Percentiles rank a stretch among this genome's conserved stretches.
phyloP scores from a whole-genome alignment of 176 grass and related monocot species.

The Chloris gayana region DNA sequence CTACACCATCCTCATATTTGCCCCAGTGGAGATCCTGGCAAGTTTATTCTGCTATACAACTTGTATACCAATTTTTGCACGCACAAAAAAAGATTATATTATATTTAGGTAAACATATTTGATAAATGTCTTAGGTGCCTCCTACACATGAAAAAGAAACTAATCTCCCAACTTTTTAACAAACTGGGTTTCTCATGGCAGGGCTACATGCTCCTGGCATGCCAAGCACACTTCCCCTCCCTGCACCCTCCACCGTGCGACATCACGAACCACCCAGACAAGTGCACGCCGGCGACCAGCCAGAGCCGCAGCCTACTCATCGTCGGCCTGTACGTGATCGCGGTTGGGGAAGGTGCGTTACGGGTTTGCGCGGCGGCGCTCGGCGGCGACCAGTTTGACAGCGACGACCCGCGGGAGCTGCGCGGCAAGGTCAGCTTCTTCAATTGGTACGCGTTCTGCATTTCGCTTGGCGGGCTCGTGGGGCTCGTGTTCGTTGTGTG shows the following conservation, averaged over 20 bases:
- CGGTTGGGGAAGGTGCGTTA: slow-evolving; percentile 45
- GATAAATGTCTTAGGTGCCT: too few species aligned
- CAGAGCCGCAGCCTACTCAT: slow-evolving; percentile 39
- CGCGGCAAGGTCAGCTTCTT: slow-evolving; percentile 59
- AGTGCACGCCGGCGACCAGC: slow-evolving; percentile 34
- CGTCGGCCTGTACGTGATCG: slow-evolving; percentile 55
- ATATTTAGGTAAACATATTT: too few species aligned
- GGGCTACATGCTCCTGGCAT: slow-evolving; percentile 54
- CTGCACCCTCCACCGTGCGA: slow-evolving; percentile 55
- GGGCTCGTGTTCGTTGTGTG: slow-evolving; percentile 61
- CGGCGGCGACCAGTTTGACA: slow-evolving; percentile 72
- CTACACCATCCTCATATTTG: slow-evolving; percentile 62
- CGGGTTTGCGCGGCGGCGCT: slow-evolving; percentile 47
- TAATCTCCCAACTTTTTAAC: too few species aligned
- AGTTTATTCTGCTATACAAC: too few species aligned
- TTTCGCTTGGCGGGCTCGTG: slow-evolving; percentile 45
- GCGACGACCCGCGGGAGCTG: slow-evolving; percentile 25
- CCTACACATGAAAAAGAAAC: too few species aligned
- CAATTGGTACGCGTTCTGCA: slow-evolving; percentile 63
- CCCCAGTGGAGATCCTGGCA: slow-evolving; percentile 54
- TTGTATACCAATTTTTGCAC: too few species aligned
- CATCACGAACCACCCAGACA: slow-evolving; percentile 8
- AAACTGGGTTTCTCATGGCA: too few species aligned
- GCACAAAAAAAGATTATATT: too few species aligned
- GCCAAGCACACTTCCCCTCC: slow-evolving; percentile 48